phyloP scores from a whole-genome alignment of 768 basidiomycete genomes.

The Leucocoprinus leucothites region DNA sequence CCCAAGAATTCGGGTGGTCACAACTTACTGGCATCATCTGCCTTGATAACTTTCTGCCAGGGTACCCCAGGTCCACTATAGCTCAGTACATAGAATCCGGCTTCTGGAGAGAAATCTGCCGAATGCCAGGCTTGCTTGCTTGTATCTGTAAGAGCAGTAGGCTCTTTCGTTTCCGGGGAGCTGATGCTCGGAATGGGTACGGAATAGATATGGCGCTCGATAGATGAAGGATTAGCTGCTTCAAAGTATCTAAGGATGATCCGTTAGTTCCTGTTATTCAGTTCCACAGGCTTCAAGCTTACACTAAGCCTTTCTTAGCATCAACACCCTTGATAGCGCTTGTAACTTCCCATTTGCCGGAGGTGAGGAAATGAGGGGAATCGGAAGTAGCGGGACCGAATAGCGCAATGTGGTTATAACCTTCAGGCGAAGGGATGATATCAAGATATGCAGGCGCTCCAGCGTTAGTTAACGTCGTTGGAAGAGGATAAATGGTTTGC shows the following conservation, averaged over 20 bases:
- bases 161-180: slow-evolving; percentile 31
- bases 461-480: slow-evolving; percentile 35
- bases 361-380: slow-evolving; percentile 80
- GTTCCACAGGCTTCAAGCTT: slow-evolving; percentile 27
- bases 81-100: slow-evolving; percentile 77
- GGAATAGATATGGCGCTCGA: slow-evolving; percentile 81
- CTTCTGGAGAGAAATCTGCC: slow-evolving; percentile 79
- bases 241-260: slow-evolving; percentile 71
- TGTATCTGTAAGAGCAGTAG: slow-evolving; percentile 51
- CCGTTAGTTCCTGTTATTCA: background rate
- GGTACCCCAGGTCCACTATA: slow-evolving; percentile 84
- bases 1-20: background rate
- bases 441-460: slow-evolving; percentile 79
- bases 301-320: slow-evolving; percentile 65
- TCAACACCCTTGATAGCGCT: slow-evolving; percentile 74
- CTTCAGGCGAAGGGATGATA: slow-evolving; percentile 75
- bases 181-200: slow-evolving; percentile 60
- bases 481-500: slow-evolving; percentile 62
- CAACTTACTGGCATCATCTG: slow-evolving; percentile 36
- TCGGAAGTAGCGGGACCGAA: slow-evolving; percentile 74
- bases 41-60: slow-evolving; percentile 77
- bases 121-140: slow-evolving; percentile 55
- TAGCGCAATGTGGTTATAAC: slow-evolving; percentile 90
- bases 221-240: slow-evolving; percentile 80
- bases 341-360: slow-evolving; percentile 89